Base-by-base conservation (phyloP, 495 filamentous ascomycete species). In the Hyaloscypha bicolor region DNA sequence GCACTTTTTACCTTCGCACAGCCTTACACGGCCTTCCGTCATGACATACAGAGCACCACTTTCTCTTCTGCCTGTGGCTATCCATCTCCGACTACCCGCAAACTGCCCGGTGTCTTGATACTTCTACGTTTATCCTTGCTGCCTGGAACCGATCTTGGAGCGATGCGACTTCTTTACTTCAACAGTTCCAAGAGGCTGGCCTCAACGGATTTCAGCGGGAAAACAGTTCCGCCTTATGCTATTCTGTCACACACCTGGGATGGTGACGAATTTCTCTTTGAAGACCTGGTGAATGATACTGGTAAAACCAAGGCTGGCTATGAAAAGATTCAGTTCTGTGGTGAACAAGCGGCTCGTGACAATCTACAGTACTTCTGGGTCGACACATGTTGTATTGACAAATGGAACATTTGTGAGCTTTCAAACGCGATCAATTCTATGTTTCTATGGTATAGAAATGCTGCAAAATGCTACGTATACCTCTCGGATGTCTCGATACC, bases 191-290 rank as follows among this genome's bases (percentile, higher is more conserved):
- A 29, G 52, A 65, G 53, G 63, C 52, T 65, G 52, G 56, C 52
- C 63, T 51, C 31, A 31, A 65, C 62, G 52, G 53, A 65, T 65
- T 65, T 65, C 35, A 65, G 52, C 52, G 52, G 63, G 52, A 64
- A 64, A 64, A 58, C 63, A 6, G 55, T 74, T 35, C 72, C 75
- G 1, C 64, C 66, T 2, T 73, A 75, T 60, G 69, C 71, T 6
- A 75, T 75, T n/a, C 69, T 75, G 5, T 75, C 73, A 31, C 73
- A 75, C 58, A 75, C 69, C 19, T 75, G 73, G 73, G 73, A 68
- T 48, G 35, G 52, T 19, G 72, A 74, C 11, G 73, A 75, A 45
- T 63, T 72, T 45, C 25, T 66, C 30, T 75, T 72, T 42, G 29
- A 64, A 22, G 67, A 70, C 45, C 66, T 75, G 53, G 56, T 21